phyloP scores from a whole-genome alignment of 2,329 filamentous ascomycete species.

The Dendryphion nanum region DNA sequence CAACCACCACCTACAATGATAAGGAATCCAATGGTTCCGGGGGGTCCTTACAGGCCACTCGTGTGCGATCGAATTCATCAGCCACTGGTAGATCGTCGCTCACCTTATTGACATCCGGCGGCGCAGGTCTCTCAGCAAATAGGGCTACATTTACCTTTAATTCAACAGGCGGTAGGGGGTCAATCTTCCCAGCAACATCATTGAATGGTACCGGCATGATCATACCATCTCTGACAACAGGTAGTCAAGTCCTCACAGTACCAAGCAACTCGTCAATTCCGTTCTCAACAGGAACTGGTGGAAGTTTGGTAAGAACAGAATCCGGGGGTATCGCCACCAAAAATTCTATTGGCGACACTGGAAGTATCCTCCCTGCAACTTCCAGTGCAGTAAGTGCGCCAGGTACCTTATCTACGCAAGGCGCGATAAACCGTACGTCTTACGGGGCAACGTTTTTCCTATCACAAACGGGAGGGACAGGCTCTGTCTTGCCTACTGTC shows the following conservation, averaged over 20 bases:
- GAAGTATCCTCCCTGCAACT: no score
- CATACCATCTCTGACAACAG: conserved; percentile 3
- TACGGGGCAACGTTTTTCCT: neutral
- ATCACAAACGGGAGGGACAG: neutral
- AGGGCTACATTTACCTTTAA: conserved; percentile 3
- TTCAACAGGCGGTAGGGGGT: neutral
- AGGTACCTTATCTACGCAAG: no score
- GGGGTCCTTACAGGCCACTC: no score
- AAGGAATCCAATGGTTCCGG: no score
- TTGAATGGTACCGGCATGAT: neutral
- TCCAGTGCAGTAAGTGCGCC: no score
- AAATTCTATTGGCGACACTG: no score
- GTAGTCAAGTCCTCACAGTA: conserved; percentile 1
- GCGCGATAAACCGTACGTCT: neutral
- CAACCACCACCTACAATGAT: no score
- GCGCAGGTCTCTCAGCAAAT: conserved; percentile 2
- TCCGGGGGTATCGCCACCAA: no score
- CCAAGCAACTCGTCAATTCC: conserved; percentile 2
- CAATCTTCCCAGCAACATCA: neutral
- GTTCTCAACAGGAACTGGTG: neutral
- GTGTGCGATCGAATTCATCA: no score
- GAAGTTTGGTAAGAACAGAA: neutral
- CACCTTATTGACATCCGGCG: conserved; percentile 7
- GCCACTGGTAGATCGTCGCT: no score
- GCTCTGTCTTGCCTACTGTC: no score